Evolutionary conservation across 768 basidiomycete species (phyloP).

Genomic region (Panellus pusillus): DNA sequence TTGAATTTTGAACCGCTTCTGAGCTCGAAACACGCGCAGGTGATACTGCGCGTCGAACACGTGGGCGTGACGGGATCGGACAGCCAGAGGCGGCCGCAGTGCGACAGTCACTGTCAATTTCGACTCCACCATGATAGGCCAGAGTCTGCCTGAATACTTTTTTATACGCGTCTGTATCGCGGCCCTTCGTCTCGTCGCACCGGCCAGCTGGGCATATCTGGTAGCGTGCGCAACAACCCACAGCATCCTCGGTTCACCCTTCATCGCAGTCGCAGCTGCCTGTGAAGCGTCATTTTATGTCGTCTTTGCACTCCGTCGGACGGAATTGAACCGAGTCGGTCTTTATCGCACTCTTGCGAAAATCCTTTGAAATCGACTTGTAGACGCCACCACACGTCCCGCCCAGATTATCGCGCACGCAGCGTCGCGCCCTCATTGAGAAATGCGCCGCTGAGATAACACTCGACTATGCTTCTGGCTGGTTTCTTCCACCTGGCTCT

Average conservation of each 20-base stretch:
- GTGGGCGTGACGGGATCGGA: too few species aligned
- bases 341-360: slow-evolving; percentile 10
- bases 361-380: background rate
- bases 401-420: slow-evolving; percentile 37
- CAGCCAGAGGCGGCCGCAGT: too few species aligned
- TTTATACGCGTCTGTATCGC: slow-evolving; percentile 50
- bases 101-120: too few species aligned
- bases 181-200: slow-evolving; percentile 48
- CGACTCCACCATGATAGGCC: slow-evolving; percentile 43
- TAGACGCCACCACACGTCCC: slow-evolving; percentile 37
- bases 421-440: slow-evolving; percentile 50
- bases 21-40: too few species aligned
- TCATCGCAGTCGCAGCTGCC: slow-evolving; percentile 34
- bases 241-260: slow-evolving; percentile 27
- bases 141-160: slow-evolving; percentile 49
- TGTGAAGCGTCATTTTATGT: slow-evolving; percentile 51
- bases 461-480: slow-evolving; percentile 42
- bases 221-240: slow-evolving; percentile 26
- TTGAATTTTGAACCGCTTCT: too few species aligned
- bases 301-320: slow-evolving; percentile 48
- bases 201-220: slow-evolving; percentile 45
- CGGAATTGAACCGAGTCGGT: slow-evolving; percentile 45
- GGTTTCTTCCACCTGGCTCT: slow-evolving; percentile 45
- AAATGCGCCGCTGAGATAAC: slow-evolving; percentile 38
- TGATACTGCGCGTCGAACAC: too few species aligned